Base-by-base conservation (phyloP, 805 yeast species). In the Jamesozyma gamospora region DNA sequence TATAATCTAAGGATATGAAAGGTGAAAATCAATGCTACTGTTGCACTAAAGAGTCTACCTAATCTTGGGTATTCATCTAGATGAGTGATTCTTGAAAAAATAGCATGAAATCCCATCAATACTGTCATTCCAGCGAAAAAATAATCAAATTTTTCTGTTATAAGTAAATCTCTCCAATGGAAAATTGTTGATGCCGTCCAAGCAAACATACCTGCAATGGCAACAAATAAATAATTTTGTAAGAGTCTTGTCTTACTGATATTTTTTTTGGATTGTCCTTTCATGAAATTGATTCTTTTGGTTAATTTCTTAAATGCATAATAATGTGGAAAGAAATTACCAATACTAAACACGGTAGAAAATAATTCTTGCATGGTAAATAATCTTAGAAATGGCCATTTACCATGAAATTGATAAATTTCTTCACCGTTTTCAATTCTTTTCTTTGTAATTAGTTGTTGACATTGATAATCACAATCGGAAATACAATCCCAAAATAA, bases 381-480 rank as follows among this genome's bases (percentile, higher is more conserved):
- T 0, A 82, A 54, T 36, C 98, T 69, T 14, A 67, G 45, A 53
- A 92, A 92, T 2, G 97, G 97, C 98, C 98, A 92, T 64, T 92
- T 92, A 0, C 98, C 98, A 60, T 92, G 96, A 63, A 85, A 92
- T 58, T 92, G 98, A 31, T 71, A 70, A 0, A 85, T 64, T 41
- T 76, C 79, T 43, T 71, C 68, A n/a, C 70, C 67, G 2, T 61
- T 47, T 0, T 41, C 47, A 13, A 64, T 60, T 17, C 95, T 66
- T 29, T 72, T 64, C 2, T 54, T 52, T 0, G 95, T 87, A 34
- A 90, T 66, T 8, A 75, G 56, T 41, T 86, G 77, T 59, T 92
- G 97, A 58, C 98, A 92, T 50, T 78, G 82, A 60, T 92, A 92
- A 62, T 92, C 97, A 62, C 98, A 92, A 54, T 92, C 79, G 24